Conservation (phyloP, 148 eudicot species). For the Agrostemma githago region DNA sequence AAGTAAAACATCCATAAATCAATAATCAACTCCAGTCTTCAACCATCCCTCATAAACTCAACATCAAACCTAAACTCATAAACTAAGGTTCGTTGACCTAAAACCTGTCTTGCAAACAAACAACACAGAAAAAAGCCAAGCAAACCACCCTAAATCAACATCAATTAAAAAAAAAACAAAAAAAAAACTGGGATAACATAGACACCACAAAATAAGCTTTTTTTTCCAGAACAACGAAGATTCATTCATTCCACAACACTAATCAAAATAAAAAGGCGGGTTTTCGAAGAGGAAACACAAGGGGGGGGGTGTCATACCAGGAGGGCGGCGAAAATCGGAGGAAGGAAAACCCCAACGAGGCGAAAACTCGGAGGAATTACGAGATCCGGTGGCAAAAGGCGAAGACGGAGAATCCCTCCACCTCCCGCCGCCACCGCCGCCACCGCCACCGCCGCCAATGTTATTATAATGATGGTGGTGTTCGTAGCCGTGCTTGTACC, state of each 20-base stretch:
- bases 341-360: slow-evolving; percentile 41
- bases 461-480: slow-evolving; percentile 1
- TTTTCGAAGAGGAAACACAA: background rate
- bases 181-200: too few species aligned
- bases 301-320: slow-evolving; percentile 34
- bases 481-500: slow-evolving; percentile 24
- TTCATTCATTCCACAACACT: background rate
- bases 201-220: background rate
- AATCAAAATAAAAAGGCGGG: background rate
- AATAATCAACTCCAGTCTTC: background rate
- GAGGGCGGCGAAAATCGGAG: slow-evolving; percentile 42
- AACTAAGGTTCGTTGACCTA: slow-evolving; percentile 19
- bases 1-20: background rate
- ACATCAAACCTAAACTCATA: background rate
- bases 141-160: background rate
- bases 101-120: background rate
- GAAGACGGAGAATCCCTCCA: slow-evolving; percentile 50
- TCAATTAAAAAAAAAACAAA: background rate
- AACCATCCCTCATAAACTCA: background rate
- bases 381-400: slow-evolving; percentile 30
- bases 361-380: slow-evolving; percentile 15
- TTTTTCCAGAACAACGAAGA: background rate
- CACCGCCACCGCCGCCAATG: background rate
- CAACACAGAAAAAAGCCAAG: background rate
- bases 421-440: slow-evolving; percentile 22